These are phyloP conservation scores for Sporothrix phasma DNA, from an alignment of 2,329 filamentous ascomycete genomes.

Conservation along the genomic window DNA sequence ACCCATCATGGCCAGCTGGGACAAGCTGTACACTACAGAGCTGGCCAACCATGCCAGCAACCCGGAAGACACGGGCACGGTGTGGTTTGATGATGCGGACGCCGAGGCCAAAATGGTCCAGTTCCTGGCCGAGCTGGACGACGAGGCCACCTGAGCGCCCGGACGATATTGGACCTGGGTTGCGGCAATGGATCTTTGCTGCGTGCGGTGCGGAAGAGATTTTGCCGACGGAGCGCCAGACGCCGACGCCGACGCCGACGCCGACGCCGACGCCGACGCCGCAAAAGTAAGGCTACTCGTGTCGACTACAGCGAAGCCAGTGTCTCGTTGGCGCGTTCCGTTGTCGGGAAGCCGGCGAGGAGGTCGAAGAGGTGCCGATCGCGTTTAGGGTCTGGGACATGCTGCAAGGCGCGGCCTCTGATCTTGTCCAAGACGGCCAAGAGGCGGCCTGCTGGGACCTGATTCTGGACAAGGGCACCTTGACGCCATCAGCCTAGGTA, in stretches of 20 bases:
- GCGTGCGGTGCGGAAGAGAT: conserved; percentile 59
- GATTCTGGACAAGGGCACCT: conserved; percentile 95
- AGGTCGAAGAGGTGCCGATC: conserved; percentile 21
- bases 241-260: too few species aligned
- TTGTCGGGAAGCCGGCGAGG: conserved; percentile 33
- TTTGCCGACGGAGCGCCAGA: conserved; percentile 48
- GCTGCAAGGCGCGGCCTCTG: conserved; percentile 30
- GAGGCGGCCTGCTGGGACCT: conserved; percentile 61
- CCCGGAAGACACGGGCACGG: conserved; percentile 70
- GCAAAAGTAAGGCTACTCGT: conserved; percentile 55
- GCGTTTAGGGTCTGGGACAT: conserved; percentile 54
- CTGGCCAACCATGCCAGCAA: conserved; percentile 61
- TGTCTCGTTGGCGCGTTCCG: conserved; percentile 59
- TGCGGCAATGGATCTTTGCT: conserved; percentile 90
- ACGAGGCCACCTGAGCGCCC: conserved; percentile 27
- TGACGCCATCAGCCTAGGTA: conserved; percentile 77
- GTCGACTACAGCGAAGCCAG: conserved; percentile 78
- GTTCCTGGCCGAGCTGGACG: conserved; percentile 43
- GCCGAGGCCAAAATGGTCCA: conserved; percentile 71
- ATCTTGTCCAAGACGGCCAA: not conserved
- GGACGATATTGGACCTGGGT: conserved; percentile 70
- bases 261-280: too few species aligned
- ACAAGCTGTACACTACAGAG: conserved; percentile 62
- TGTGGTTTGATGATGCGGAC: conserved; percentile 93
- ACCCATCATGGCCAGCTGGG: conserved; percentile 48